Evolutionary conservation across 1,284 basidiomycete species (phyloP), one percentile per base, ranked within the genome.

Genomic region (Thecaphora frezii): DNA sequence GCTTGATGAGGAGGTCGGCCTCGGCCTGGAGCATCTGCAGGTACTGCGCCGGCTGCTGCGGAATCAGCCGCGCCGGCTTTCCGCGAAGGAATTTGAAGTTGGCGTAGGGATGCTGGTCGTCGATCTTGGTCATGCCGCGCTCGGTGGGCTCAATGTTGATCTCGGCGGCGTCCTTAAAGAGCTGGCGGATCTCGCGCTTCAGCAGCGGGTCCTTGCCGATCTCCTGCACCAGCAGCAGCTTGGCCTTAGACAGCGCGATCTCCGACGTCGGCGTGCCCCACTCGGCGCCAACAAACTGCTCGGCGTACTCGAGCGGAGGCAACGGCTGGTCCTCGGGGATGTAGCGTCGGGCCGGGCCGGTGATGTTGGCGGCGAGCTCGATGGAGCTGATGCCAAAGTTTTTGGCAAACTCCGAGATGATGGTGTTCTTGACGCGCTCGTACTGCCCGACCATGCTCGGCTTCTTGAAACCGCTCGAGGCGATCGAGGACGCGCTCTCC

Each of bases 1-100:
- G 85, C 1, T 83, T 90, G 72, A 98, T 86, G 37, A 97, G 83
- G 46, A 89, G 87, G 58, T 97, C 90, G 14, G 87, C 82, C 80
- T 99, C 96, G 1, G 96, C 96, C 43, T 87, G 85, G 10, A 98
- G 85, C 66, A 98, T 96, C 68, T 92, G 87, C 28, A 98, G 82
- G 81, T 94, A 96, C 73, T 94, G 91, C 9, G 89, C 64, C 19
- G 71, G 63, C 22, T 69, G 58, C 28, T 57, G 57, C 12, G 74
- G 53, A 84, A 97, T 87, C 8, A 86, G 84, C n/a, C 79, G 79
- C 28, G 91, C 84, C 12, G 86, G 88, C 78, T 97, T 98, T 69
- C 88, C 84, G 39, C 85, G 82, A 38, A 98, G 83, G 81, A 97
- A 98, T 83, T 98, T 98, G 86, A 98, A 98, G 69, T 87, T 93